Base-by-base conservation (phyloP, 139 green algal species). In the Ettlia oleoabundans region DNA sequence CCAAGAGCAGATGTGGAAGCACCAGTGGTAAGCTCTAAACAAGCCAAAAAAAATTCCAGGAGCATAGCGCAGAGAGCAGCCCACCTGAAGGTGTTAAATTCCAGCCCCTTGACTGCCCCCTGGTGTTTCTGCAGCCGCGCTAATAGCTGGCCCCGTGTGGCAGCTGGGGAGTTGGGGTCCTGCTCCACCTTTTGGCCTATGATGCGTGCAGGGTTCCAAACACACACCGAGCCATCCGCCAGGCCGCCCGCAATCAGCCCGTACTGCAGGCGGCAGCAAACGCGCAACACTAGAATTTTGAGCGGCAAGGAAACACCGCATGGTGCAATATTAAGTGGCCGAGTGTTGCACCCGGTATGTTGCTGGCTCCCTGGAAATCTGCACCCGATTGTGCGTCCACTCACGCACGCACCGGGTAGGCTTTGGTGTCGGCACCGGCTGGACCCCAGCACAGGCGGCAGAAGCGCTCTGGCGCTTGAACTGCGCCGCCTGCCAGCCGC, bases 211-310 rank as follows among this genome's bases (percentile, higher is more conserved):
- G 97, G 94, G 84, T 99, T 93, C 94, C 95, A 99, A 40, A 99
- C 76, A 43, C 86, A 92, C 13, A 99, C 91, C 2, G 87, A 92
- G 51, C 97, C 97, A 75, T 99, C 95, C 4, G 92, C 88, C 24
- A 99, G 90, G 19, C 96, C 96, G 32, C 97, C 97, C 24, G 96
- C 97, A 71, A 99, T 84, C 24, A 99, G 81, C 8, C 97, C 95
- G 47, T 93, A 82, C 94, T 98, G 91, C 75, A 86, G n/a, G n/a
- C n/a, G n/a, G n/a, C n/a, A n/a, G n/a, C n/a, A n/a, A n/a, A n/a
- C n/a, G n/a, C n/a, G n/a, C n/a, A n/a, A n/a, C n/a, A n/a, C n/a
- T n/a, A n/a, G n/a, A n/a, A n/a, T n/a, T n/a, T n/a, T n/a, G n/a
- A n/a, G n/a, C n/a, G n/a, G n/a, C n/a, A n/a, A n/a, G n/a, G n/a